A percentile compares a stretch with the other conserved stretches of the same genome.
Evolutionary conservation across 2,329 filamentous ascomycete species (phyloP).

Genomic region (Venturia effusa): DNA sequence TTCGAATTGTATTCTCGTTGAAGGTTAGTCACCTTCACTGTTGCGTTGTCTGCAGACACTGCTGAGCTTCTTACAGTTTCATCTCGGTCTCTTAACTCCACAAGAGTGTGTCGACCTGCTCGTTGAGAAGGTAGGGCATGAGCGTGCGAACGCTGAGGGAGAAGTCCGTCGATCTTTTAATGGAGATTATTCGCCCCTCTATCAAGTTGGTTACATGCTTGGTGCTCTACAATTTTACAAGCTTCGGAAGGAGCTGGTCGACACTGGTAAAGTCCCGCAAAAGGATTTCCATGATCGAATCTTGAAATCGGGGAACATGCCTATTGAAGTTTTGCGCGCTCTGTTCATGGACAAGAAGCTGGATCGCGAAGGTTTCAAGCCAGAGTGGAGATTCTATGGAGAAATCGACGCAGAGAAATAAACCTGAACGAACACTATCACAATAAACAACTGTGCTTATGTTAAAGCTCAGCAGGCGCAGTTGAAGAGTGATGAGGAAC

Average conservation of each 20-base stretch:
- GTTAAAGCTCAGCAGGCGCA: too few relatives aligned
- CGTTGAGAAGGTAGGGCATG: conserved; percentile 46
- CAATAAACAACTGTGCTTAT: too few relatives aligned
- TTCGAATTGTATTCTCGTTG: conserved; percentile 47
- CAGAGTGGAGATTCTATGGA: conserved; percentile 42
- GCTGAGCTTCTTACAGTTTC: conserved; percentile 29
- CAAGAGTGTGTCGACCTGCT: conserved; percentile 47
- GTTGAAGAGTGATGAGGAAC: too few relatives aligned
- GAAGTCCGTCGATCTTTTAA: conserved; percentile 47
- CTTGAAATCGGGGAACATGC: conserved; percentile 41
- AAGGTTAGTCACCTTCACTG: conserved; percentile 17
- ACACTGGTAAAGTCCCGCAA: conserved; percentile 30
- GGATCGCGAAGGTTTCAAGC: conserved; percentile 29
- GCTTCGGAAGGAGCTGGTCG: conserved; percentile 39
- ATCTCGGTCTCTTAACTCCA: conserved; percentile 43
- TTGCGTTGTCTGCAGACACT: not conserved
- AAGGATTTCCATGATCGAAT: conserved; percentile 47
- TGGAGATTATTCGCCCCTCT: conserved; percentile 46
- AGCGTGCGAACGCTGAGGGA: conserved; percentile 48
- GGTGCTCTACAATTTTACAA: conserved; percentile 40
- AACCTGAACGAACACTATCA: too few relatives aligned
- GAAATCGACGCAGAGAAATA: not conserved
- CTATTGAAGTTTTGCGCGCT: conserved; percentile 43
- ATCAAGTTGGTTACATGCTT: conserved; percentile 31
- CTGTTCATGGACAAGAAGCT: conserved; percentile 34